Percentiles rank a stretch among this genome's conserved stretches.
Evolutionary conservation across 192 early-diverging fungal species (phyloP).

Genomic region (Coemansia asiatica): DNA sequence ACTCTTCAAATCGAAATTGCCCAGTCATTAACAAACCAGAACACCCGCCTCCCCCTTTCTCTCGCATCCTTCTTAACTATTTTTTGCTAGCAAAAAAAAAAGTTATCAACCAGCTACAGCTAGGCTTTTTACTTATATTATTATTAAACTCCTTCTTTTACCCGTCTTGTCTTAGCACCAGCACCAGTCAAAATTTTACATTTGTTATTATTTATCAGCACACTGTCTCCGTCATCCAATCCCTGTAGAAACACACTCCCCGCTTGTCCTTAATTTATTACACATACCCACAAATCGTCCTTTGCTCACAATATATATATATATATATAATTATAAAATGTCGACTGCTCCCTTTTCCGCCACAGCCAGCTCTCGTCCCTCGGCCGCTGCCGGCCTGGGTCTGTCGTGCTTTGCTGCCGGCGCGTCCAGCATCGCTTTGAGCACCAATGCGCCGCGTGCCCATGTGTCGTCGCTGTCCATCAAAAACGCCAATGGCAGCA

Average conservation of each 20-base stretch:
- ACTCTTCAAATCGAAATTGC: not conserved
- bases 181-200: not conserved
- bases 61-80: not conserved
- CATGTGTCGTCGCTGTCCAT: conserved; percentile 18
- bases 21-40: not conserved
- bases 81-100: not conserved
- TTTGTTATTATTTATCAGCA: conserved; percentile 9
- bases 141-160: not conserved
- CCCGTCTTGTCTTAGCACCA: not conserved
- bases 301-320: too few species aligned
- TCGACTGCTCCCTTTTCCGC: not conserved
- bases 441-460: not conserved
- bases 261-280: conserved; percentile 6
- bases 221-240: not conserved
- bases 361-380: conserved; percentile 3
- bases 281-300: not conserved
- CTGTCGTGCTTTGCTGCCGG: not conserved
- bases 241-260: not conserved
- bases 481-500: conserved; percentile 16
- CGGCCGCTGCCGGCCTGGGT: not conserved
- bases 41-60: not conserved
- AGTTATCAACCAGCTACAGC: not conserved
- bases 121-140: not conserved
- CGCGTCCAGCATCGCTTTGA: not conserved
- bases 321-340: not conserved